A percentile compares a stretch with the other conserved stretches of the same genome.
Conservation (phyloP, 768 basidiomycete species). For the Suillus paluster region DNA sequence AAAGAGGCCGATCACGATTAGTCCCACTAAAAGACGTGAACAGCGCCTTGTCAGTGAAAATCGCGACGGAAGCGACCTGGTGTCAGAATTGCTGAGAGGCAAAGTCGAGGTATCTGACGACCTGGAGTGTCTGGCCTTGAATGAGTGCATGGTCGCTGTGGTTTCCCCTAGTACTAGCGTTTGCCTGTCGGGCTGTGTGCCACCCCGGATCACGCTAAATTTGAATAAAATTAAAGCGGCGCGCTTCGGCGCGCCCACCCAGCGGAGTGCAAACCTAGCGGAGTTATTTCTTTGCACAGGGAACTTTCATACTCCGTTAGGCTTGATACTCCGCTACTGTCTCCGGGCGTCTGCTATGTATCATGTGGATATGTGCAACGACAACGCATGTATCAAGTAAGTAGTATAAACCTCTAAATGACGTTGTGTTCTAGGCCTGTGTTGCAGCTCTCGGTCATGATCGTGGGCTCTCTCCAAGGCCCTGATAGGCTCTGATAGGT, state of each 20-base stretch:
- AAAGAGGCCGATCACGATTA: neutral
- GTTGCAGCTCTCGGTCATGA: too few relatives aligned
- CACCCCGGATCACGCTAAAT: too few relatives aligned
- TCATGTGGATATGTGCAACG: too few relatives aligned
- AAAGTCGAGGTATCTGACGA: slow-evolving; percentile 15
- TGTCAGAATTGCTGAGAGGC: slow-evolving; percentile 20
- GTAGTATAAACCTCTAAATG: neutral
- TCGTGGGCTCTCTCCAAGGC: neutral
- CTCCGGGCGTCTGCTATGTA: too few relatives aligned
- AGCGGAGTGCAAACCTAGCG: neutral
- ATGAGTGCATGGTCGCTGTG: slow-evolving; percentile 10
- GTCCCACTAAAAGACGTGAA: slow-evolving; percentile 5
- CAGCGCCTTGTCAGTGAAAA: slow-evolving; percentile 15
- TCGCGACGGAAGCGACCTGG: neutral
- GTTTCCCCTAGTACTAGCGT: too few relatives aligned
- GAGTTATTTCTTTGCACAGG: neutral
- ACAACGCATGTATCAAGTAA: neutral
- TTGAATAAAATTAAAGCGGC: too few relatives aligned
- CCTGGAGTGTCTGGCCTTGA: slow-evolving; percentile 13
- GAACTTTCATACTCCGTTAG: too few relatives aligned
- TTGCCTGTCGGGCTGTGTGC: too few relatives aligned
- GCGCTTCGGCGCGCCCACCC: neutral
- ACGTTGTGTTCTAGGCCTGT: neutral
- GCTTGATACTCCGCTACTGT: too few relatives aligned
- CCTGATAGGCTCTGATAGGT: too few relatives aligned